Evolutionary conservation across 805 yeast genomes (phyloP), one percentile per base, ranked within the genome.

Genomic region (Torulaspora indica): DNA sequence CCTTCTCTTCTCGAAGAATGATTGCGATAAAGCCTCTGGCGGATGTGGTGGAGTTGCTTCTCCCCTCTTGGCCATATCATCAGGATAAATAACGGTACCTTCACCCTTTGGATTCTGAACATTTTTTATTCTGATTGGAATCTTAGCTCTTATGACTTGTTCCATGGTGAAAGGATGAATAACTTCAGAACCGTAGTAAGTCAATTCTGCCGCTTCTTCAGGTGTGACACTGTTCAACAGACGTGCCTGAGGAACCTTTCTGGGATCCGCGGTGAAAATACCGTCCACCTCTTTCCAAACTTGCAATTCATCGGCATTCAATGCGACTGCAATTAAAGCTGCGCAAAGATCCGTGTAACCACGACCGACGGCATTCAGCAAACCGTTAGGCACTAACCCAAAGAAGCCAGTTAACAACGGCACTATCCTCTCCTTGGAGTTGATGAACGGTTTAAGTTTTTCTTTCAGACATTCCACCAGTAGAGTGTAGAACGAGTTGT

Each of bases 251-350:
- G 89, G 83, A 23, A 93, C 98, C 58, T 93, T 93, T 49, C 98
- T 75, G 32, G 98, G 98, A 64, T 93, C 98, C 2, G 98, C 98
- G 0, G 98, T 90, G 72, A 93, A 93, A 31, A 93, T 93, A 57
- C 98, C 98, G 64, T 93, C 98, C 41, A 93, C 98, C 71, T 93
- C 98, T 59, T 93, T 93, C 98, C 98, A 93, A 39, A 93, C 87
- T 70, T 93, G 98, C 50, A 93, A 74, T 68, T 93, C 98, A 35
- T 88, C 95, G 4, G 98, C 97, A 50, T 75, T 78, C 39, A 84
- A 68, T 1, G 97, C 98, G 23, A 93, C 98, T 0, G 98, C 96
- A 31, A 89, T 77, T 59, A 93, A 74, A 1, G 98, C 98, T 14
- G 98, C 98, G 73, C 98, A 93, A 56, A 93, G 72, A 65, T 93